Percentiles rank a stretch among this genome's conserved stretches.
These are phyloP conservation scores for Dactylorhiza incarnata DNA, from an alignment of 106 monocot genomes.

Conservation along the genomic window DNA sequence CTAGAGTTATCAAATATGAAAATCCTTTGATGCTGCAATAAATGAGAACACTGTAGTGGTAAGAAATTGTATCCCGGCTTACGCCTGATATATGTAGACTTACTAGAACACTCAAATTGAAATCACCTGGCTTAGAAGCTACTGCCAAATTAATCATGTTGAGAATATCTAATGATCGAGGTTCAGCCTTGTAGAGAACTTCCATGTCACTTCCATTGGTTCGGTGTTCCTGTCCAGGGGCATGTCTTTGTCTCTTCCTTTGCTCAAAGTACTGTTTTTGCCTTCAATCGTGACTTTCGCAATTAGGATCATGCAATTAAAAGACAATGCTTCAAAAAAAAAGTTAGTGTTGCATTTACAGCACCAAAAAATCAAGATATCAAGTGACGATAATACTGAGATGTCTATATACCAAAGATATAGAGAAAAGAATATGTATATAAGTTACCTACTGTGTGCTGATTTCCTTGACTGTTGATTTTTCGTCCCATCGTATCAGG, in stretches of 20 bases:
- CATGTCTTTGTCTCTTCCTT: conserved; percentile 47
- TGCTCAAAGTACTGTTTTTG: conserved; percentile 74
- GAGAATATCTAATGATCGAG: conserved; percentile 54
- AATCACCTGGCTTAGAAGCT: conserved; percentile 20
- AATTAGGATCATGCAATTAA: conserved; percentile 6
- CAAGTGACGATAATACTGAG: neutral
- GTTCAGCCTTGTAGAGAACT: conserved; percentile 15
- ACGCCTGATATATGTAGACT: neutral
- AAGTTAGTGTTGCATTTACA: neutral
- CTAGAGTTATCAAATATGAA: neutral
- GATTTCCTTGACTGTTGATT: conserved; percentile 57
- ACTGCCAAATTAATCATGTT: conserved; percentile 41
- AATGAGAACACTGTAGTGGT: neutral
- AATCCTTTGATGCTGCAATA: neutral
- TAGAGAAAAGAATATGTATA: neutral
- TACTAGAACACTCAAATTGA: neutral
- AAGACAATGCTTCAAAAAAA: neutral
- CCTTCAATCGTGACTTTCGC: conserved; percentile 21
- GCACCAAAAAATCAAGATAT: neutral
- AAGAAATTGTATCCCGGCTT: neutral
- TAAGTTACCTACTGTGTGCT: conserved; percentile 40
- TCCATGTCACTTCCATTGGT: conserved; percentile 16
- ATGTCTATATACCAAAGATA: neutral
- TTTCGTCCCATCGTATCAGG: conserved; percentile 12
- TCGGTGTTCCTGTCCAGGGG: conserved; percentile 14